Percentiles rank a stretch among this genome's conserved stretches.
These are phyloP conservation scores for Pichia kluyveri DNA, from an alignment of 805 yeast genomes.

Conservation along the genomic window DNA sequence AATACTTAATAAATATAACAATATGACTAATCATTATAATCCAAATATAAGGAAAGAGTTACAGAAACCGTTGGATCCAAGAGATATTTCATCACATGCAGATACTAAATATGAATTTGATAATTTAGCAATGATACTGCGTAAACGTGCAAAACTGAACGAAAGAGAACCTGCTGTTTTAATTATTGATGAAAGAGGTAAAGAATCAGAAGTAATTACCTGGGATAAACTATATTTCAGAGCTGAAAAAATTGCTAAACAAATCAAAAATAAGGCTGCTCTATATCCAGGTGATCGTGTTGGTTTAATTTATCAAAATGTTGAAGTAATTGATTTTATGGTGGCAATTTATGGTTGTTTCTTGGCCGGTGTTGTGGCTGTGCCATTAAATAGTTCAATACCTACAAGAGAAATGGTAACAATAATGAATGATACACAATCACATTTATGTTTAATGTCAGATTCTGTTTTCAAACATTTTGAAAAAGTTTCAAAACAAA, in stretches of 20 bases:
- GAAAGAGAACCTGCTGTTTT: slow-evolving; percentile 64
- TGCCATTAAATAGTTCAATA: slow-evolving; percentile 75
- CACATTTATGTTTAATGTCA: slow-evolving; percentile 72
- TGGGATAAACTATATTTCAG: slow-evolving; percentile 85
- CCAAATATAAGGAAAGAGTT: slow-evolving; percentile 25
- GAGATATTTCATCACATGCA: slow-evolving; percentile 32
- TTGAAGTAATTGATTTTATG: slow-evolving; percentile 77
- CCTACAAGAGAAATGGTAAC: slow-evolving; percentile 61
- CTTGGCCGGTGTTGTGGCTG: slow-evolving; percentile 88
- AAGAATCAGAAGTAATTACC: slow-evolving; percentile 62
- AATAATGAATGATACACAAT: slow-evolving; percentile 63
- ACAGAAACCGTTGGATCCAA: slow-evolving; percentile 58
- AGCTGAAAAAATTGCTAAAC: slow-evolving; percentile 84
- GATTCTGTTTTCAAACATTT: slow-evolving; percentile 69
- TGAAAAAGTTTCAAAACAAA: slow-evolving; percentile 44
- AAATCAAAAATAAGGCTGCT: slow-evolving; percentile 62
- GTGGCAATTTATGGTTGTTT: slow-evolving; percentile 87
- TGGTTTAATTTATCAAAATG: slow-evolving; percentile 70
- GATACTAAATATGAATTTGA: slow-evolving; percentile 33
- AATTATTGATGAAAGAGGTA: slow-evolving; percentile 69
- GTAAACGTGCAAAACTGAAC: slow-evolving; percentile 61
- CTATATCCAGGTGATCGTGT: slow-evolving; percentile 78
- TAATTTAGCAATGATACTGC: slow-evolving; percentile 60
- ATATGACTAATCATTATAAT: not conserved
- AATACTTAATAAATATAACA: slow-evolving; percentile 3